Percentiles rank a stretch among this genome's conserved stretches.
Conservation (phyloP, 2,329 filamentous ascomycete genomes). For the Phoma herbarum region DNA sequence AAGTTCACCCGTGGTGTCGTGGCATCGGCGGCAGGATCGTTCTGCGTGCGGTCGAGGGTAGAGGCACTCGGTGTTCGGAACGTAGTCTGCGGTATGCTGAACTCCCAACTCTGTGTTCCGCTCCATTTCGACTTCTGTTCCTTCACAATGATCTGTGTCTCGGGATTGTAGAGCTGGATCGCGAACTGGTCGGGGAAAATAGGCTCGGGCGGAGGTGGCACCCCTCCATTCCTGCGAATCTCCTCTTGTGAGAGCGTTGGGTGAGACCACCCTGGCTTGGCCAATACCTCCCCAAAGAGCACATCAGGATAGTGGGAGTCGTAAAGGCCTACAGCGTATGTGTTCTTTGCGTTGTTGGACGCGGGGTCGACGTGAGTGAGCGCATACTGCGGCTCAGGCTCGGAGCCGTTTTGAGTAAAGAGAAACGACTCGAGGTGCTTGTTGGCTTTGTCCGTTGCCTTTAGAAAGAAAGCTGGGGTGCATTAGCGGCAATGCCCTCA, state of each 20-base stretch:
- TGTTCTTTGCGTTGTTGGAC: slow-evolving; percentile 75
- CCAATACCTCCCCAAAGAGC: slow-evolving; percentile 85
- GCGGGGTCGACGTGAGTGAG: slow-evolving; percentile 78
- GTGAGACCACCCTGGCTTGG: slow-evolving; percentile 86
- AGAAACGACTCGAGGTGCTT: slow-evolving; percentile 64
- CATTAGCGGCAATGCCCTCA: slow-evolving; percentile 15
- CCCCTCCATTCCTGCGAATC: slow-evolving; percentile 73
- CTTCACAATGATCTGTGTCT: slow-evolving; percentile 78
- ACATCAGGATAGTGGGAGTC: slow-evolving; percentile 83
- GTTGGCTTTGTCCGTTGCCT: slow-evolving; percentile 59
- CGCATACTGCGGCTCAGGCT: slow-evolving; percentile 81
- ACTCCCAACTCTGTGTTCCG: slow-evolving; percentile 83
- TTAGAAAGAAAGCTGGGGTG: slow-evolving; percentile 66
- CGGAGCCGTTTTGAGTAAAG: slow-evolving; percentile 77
- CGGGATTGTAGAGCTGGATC: slow-evolving; percentile 93
- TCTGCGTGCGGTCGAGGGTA: slow-evolving; percentile 76
- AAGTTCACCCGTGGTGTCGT: slow-evolving; percentile 79
- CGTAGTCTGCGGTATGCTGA: slow-evolving; percentile 86
- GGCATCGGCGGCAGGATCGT: slow-evolving; percentile 63
- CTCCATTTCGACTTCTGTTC: slow-evolving; percentile 81
- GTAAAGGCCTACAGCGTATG: slow-evolving; percentile 85
- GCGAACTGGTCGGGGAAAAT: slow-evolving; percentile 79
- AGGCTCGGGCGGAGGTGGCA: slow-evolving; percentile 72
- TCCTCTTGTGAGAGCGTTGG: slow-evolving; percentile 83
- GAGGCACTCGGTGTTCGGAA: slow-evolving; percentile 84